Evolutionary conservation across 2,329 filamentous ascomycete species (phyloP).

Genomic region (Aulographum hederae): DNA sequence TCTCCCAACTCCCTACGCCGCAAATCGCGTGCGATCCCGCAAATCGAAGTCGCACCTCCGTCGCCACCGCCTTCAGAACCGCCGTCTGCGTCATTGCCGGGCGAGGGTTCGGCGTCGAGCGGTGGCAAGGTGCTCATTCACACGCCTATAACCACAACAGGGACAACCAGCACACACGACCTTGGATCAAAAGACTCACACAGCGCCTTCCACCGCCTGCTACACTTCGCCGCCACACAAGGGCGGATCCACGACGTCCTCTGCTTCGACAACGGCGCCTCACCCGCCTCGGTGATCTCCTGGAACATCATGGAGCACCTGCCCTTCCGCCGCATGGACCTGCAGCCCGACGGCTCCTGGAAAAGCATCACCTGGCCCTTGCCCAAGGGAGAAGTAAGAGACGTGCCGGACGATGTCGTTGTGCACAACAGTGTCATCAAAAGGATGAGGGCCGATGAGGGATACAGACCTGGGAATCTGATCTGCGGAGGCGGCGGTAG

Average conservation of each 20-base stretch:
- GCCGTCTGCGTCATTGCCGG: too few species aligned
- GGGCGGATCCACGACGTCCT: constrained; percentile 54
- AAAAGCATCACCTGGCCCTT: constrained; percentile 65
- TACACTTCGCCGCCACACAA: constrained; percentile 26
- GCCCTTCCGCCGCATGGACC: constrained; percentile 65
- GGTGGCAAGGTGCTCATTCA: too few species aligned
- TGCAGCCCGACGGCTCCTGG: constrained; percentile 56
- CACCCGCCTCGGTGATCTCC: constrained; percentile 34
- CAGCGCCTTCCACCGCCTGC: not conserved
- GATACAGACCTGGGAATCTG: constrained; percentile 60
- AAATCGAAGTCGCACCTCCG: not conserved
- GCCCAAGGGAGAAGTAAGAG: constrained; percentile 58
- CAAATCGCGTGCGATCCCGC: too few species aligned
- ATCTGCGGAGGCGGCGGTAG: constrained; percentile 65
- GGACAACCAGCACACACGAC: too few species aligned
- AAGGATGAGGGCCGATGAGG: constrained; percentile 43
- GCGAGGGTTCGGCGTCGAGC: not conserved
- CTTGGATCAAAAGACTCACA: too few species aligned
- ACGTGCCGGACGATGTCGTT: constrained; percentile 51
- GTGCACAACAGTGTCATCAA: constrained; percentile 60
- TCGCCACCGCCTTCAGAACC: too few species aligned
- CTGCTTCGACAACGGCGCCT: constrained; percentile 41
- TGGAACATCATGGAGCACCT: constrained; percentile 73
- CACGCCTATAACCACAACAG: too few species aligned
- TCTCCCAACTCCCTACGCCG: too few species aligned